Evolutionary conservation across 495 filamentous ascomycete genomes (phyloP).

Genomic region (Recurvomyces mirabilis): DNA sequence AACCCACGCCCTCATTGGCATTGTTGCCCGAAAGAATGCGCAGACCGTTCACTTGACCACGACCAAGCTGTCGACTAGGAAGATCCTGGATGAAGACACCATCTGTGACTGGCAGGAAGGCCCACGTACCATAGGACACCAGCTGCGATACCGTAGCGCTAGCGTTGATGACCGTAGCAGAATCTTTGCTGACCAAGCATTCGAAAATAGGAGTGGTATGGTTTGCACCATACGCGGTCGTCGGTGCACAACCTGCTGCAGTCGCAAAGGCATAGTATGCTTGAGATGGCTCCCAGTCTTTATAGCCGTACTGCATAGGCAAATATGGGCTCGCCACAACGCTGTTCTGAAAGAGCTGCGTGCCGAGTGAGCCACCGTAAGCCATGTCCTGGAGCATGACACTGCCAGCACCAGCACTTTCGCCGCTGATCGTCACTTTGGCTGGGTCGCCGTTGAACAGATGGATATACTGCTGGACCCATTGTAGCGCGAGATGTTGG

Average conservation of each 20-base stretch:
- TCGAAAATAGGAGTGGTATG: slow-evolving; percentile 35
- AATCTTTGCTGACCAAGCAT: slow-evolving; percentile 45
- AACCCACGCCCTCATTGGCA: slow-evolving; percentile 26
- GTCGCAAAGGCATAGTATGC: slow-evolving; percentile 47
- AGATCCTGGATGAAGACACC: slow-evolving; percentile 43
- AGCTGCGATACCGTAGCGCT: slow-evolving; percentile 39
- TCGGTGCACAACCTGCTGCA: slow-evolving; percentile 38
- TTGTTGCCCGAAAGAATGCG: slow-evolving; percentile 40
- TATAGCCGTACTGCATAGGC: slow-evolving; percentile 40
- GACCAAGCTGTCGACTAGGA: slow-evolving; percentile 41
- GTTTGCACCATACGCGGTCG: slow-evolving; percentile 16
- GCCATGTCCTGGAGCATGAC: slow-evolving; percentile 43
- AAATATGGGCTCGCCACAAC: slow-evolving; percentile 45
- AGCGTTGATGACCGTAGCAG: slow-evolving; percentile 43
- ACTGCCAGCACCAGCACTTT: slow-evolving; percentile 47
- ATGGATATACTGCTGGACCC: slow-evolving; percentile 59
- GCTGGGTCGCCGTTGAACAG: slow-evolving; percentile 57
- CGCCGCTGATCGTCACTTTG: slow-evolving; percentile 53
- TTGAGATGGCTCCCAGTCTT: slow-evolving; percentile 40
- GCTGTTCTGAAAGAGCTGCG: slow-evolving; percentile 33
- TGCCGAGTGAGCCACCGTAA: slow-evolving; percentile 37
- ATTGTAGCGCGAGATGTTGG: slow-evolving; percentile 56
- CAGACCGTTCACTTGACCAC: slow-evolving; percentile 42
- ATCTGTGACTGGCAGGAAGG: slow-evolving; percentile 54
- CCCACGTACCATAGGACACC: slow-evolving; percentile 42